These are phyloP conservation scores for Penicillium cosmopolitanum DNA, from an alignment of 495 filamentous ascomycete genomes.

Conservation along the genomic window DNA sequence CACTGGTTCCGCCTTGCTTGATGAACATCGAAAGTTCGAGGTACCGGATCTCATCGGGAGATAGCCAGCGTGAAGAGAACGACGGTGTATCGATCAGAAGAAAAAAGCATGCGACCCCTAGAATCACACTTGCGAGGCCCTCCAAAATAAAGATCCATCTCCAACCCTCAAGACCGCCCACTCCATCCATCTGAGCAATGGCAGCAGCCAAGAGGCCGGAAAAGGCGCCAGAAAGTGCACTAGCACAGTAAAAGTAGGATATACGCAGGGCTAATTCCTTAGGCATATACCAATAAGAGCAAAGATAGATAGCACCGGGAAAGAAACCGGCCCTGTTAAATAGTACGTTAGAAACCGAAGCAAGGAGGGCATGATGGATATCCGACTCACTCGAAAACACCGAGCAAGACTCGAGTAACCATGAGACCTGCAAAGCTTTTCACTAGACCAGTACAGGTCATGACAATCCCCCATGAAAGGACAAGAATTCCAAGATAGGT, in stretches of 20 bases:
- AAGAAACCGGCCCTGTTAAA: constrained; percentile 55
- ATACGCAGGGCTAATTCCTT: constrained; percentile 34
- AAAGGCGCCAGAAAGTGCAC: constrained; percentile 64
- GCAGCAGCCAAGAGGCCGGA: constrained; percentile 68
- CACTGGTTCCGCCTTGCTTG: constrained; percentile 35
- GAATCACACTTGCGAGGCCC: constrained; percentile 56
- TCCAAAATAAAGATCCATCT: constrained; percentile 74
- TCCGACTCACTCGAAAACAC: constrained; percentile 58
- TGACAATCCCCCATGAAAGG: constrained; percentile 56
- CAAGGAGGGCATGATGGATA: background rate
- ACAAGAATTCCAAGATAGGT: constrained; percentile 57
- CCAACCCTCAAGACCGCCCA: constrained; percentile 67
- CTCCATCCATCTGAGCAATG: constrained; percentile 66
- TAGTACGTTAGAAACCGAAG: background rate
- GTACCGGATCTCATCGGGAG: constrained; percentile 30
- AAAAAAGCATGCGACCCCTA: constrained; percentile 62
- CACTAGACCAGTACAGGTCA: constrained; percentile 46
- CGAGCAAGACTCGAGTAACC: constrained; percentile 63
- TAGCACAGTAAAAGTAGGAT: constrained; percentile 68
- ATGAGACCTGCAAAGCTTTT: constrained; percentile 64
- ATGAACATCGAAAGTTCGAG: constrained; percentile 34
- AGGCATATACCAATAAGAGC: constrained; percentile 70
- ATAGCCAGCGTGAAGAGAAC: constrained; percentile 25
- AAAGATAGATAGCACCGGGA: constrained; percentile 71
- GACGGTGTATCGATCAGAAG: constrained; percentile 31